phyloP scores from a whole-genome alignment of 164 flowering plant species.

The Taxillus chinensis region DNA sequence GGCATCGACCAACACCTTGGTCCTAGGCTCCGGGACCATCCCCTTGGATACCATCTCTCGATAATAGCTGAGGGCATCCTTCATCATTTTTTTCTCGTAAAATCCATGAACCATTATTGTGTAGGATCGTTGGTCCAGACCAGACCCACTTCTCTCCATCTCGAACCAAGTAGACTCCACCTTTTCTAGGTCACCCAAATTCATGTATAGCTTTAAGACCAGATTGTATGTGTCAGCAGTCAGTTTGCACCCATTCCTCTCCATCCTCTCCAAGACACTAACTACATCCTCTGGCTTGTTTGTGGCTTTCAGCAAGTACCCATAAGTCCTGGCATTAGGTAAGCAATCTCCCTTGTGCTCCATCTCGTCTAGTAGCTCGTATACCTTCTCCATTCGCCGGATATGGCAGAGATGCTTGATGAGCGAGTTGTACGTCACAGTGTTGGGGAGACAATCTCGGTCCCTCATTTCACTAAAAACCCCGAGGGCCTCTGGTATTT shows the following conservation, averaged over 20 bases:
- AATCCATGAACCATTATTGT: slow-evolving; percentile 78
- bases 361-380: slow-evolving; percentile 69
- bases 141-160: slow-evolving; percentile 72
- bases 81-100: slow-evolving; percentile 31
- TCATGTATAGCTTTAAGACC: slow-evolving; percentile 51
- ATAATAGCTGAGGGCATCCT: slow-evolving; percentile 47
- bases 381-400: slow-evolving; percentile 63
- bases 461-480: slow-evolving; percentile 64
- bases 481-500: slow-evolving; percentile 67
- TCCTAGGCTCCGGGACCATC: slow-evolving; percentile 72
- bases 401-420: slow-evolving; percentile 80
- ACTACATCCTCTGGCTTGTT: slow-evolving; percentile 50
- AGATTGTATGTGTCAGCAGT: slow-evolving; percentile 50
- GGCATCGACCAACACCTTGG: slow-evolving; percentile 44
- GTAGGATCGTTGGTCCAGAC: slow-evolving; percentile 73
- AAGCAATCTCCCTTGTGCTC: slow-evolving; percentile 33
- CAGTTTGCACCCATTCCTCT: slow-evolving; percentile 41
- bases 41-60: slow-evolving; percentile 68
- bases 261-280: slow-evolving; percentile 52
- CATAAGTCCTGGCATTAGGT: slow-evolving; percentile 62
- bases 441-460: slow-evolving; percentile 47
- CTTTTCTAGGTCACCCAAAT: slow-evolving; percentile 40
- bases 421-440: slow-evolving; percentile 69
- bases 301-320: slow-evolving; percentile 45
- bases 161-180: slow-evolving; percentile 49